A percentile compares a stretch with the other conserved stretches of the same genome.
Conservation (phyloP, 169 alveolate species). For the Theileria luwenshuni region DNA sequence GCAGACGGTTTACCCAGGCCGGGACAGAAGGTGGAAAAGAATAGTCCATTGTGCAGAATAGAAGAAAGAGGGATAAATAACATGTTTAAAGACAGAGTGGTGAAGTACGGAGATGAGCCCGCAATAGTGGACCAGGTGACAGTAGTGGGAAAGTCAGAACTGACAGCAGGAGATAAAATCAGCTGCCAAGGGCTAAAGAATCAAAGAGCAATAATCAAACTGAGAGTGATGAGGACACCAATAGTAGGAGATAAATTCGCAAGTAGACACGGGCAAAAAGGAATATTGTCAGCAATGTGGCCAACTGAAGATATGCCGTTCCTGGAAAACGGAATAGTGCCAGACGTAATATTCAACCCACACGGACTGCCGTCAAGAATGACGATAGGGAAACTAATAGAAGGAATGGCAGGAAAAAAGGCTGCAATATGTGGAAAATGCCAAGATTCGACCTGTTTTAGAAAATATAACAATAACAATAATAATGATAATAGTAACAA, state of each 20-base stretch:
- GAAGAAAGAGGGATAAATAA: constrained; percentile 61
- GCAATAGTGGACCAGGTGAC: constrained; percentile 64
- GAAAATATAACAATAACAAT: constrained; percentile 82
- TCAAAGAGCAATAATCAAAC: constrained; percentile 65
- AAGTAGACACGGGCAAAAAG: constrained; percentile 99
- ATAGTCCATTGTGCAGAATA: constrained; percentile 72
- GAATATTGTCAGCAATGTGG: constrained; percentile 96
- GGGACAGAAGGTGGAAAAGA: constrained; percentile 75
- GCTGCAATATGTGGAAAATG: constrained; percentile 95
- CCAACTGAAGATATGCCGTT: constrained; percentile 98
- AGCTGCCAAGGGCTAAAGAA: constrained; percentile 44
- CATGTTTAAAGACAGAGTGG: constrained; percentile 52
- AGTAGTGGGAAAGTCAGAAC: constrained; percentile 44
- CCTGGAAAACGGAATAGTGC: constrained; percentile 98
- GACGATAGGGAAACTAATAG: constrained; percentile 98
- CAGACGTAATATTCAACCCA: constrained; percentile 99
- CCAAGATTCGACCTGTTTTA: constrained; percentile 90
- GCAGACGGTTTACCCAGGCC: constrained; percentile 84
- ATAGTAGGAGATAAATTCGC: constrained; percentile 99
- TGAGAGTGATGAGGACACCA: constrained; percentile 87
- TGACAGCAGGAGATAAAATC: constrained; percentile 40
- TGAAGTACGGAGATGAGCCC: constrained; percentile 60
- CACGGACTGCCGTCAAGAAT: constrained; percentile 99
- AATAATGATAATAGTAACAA: constrained; percentile 80
- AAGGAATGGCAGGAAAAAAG: constrained; percentile 98